Percentiles rank a stretch among this genome's conserved stretches.
These are phyloP conservation scores for Antarctomyces pellizariae DNA, from an alignment of 495 filamentous ascomycete species.

Conservation along the genomic window DNA sequence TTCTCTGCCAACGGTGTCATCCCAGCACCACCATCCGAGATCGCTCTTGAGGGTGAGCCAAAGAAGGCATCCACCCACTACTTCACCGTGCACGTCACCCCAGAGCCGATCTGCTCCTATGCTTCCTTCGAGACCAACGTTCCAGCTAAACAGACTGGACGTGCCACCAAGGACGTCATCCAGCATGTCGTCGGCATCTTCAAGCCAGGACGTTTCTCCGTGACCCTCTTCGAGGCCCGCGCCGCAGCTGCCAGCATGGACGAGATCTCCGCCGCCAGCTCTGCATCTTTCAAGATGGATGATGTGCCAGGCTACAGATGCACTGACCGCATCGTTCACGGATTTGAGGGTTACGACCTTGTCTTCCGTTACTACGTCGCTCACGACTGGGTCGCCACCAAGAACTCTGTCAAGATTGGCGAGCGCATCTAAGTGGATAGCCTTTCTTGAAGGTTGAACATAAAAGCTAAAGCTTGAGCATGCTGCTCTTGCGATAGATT, in stretches of 20 bases:
- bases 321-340: constrained; percentile 88
- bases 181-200: constrained; percentile 91
- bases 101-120: constrained; percentile 94
- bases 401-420: no score
- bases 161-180: constrained; percentile 71
- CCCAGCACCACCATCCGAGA: constrained; percentile 62
- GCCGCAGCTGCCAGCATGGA: constrained; percentile 16
- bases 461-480: no score
- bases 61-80: constrained; percentile 51
- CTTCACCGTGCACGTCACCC: constrained; percentile 97
- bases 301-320: constrained; percentile 67
- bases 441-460: no score
- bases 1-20: constrained; percentile 97
- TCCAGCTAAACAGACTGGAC: constrained; percentile 68
- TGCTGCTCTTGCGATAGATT: no score
- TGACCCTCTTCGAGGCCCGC: constrained; percentile 92
- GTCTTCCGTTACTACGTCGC: constrained; percentile 94
- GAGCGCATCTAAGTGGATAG: no score
- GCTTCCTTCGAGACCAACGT: constrained; percentile 99
- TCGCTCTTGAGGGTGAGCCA: no score
- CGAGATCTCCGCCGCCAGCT: constrained; percentile 20
- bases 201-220: constrained; percentile 85
- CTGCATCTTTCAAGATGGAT: constrained; percentile 46
- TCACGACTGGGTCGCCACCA: constrained; percentile 78
- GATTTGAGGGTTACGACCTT: constrained; percentile 91